Evolutionary conservation across 805 yeast species (phyloP).

Genomic region (Pichia deserticola): DNA sequence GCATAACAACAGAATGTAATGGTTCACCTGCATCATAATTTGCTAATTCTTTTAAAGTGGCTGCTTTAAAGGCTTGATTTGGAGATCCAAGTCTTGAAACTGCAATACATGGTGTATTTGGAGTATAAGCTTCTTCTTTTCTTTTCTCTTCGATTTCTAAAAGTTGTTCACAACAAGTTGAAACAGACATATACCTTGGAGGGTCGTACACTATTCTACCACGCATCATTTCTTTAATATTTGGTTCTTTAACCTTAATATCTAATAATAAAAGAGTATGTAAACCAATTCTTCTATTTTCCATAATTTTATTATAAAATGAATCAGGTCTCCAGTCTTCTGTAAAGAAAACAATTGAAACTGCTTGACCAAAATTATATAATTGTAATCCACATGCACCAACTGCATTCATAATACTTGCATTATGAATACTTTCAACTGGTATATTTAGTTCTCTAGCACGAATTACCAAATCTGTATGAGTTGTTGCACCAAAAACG

Average conservation of each 20-base stretch:
- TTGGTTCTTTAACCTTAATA: conserved; percentile 95
- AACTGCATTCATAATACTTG: conserved; percentile 96
- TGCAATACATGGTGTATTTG: conserved; percentile 88
- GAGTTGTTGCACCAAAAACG: conserved; percentile 97
- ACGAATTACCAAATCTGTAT: conserved; percentile 85
- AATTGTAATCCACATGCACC: conserved; percentile 97
- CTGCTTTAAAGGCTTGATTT: conserved; percentile 74
- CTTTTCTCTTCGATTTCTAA: conserved; percentile 80
- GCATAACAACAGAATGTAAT: conserved; percentile 79
- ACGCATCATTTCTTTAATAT: conserved; percentile 86
- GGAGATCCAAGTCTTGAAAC: conserved; percentile 89
- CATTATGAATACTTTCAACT: conserved; percentile 85
- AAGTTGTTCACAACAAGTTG: conserved; percentile 82
- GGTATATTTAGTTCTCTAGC: conserved; percentile 79
- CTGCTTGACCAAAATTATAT: conserved; percentile 94
- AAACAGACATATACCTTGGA: conserved; percentile 91
- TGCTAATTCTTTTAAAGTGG: conserved; percentile 67
- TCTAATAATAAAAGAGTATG: conserved; percentile 86
- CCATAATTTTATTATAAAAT: conserved; percentile 82
- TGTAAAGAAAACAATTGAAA: conserved; percentile 93
- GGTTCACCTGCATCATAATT: conserved; percentile 92
- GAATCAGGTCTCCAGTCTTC: conserved; percentile 96
- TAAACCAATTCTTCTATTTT: conserved; percentile 82
- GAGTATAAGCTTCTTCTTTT: conserved; percentile 71
- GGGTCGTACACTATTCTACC: conserved; percentile 93